Evolutionary conservation across 148 eudicot genomes (phyloP).

Genomic region (Rhododendron griersonianum): DNA sequence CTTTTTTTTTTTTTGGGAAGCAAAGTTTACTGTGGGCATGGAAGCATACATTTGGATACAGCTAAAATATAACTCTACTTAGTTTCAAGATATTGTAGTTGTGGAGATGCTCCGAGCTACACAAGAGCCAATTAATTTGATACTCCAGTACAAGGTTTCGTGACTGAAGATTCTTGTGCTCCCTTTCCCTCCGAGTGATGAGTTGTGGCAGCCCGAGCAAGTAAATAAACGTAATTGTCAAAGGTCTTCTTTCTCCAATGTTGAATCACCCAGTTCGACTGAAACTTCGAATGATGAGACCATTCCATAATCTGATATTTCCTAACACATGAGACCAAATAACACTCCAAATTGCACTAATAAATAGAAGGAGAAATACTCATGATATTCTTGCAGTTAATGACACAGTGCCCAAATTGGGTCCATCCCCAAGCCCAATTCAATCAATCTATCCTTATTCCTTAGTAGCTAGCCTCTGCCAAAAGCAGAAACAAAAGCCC

Average conservation of each 20-base stretch:
- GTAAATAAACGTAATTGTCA: not conserved
- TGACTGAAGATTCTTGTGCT: not conserved
- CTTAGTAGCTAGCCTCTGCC: not conserved
- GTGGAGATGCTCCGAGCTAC: not conserved
- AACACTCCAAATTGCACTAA: not conserved
- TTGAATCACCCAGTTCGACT: not conserved
- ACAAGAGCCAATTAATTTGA: not conserved
- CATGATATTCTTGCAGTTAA: not conserved
- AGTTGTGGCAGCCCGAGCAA: not conserved
- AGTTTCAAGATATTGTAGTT: not conserved
- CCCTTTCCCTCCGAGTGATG: not conserved
- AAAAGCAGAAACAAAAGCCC: not conserved
- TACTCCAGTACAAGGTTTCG: not conserved
- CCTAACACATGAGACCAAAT: not conserved
- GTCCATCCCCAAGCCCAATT: not conserved
- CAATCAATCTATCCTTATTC: not conserved
- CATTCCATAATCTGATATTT: not conserved
- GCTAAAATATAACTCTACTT: not conserved
- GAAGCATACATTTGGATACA: not conserved
- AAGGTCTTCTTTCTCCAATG: not conserved
- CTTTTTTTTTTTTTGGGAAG: not conserved
- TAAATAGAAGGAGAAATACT: not conserved
- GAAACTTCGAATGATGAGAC: not conserved
- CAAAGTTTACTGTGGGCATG: not conserved
- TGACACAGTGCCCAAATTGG: not conserved